phyloP scores from a whole-genome alignment of 2,329 filamentous ascomycete species.

The Nothopassalora personata region DNA sequence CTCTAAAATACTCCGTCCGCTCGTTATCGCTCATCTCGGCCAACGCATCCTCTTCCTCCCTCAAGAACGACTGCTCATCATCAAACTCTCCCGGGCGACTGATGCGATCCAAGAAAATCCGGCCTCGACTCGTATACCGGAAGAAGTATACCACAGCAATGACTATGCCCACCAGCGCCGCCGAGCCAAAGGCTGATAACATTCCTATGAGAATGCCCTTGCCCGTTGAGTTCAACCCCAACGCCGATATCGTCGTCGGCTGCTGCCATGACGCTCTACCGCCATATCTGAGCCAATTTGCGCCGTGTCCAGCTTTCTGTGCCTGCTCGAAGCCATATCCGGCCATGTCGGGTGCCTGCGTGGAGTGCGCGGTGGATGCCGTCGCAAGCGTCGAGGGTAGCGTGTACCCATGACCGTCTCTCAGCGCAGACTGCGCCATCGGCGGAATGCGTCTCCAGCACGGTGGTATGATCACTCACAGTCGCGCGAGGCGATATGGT shows the following conservation, averaged over 20 bases:
- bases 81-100: conserved; percentile 93
- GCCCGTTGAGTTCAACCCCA: conserved; percentile 38
- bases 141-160: conserved; percentile 88
- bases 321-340: conserved; percentile 1
- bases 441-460: conserved; percentile 13
- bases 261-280: conserved; percentile 7
- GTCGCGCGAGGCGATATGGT: conserved; percentile 19
- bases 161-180: conserved; percentile 73
- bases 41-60: conserved; percentile 90
- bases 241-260: background rate
- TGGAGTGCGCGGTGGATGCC: conserved; percentile 12
- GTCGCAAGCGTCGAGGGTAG: conserved; percentile 14
- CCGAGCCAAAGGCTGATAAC: conserved; percentile 88
- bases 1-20: conserved; percentile 82
- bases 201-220: conserved; percentile 90
- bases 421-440: conserved; percentile 26
- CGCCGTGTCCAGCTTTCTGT: conserved; percentile 3
- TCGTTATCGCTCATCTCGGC: conserved; percentile 94
- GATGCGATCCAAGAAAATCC: conserved; percentile 89
- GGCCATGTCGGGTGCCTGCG: conserved; percentile 7
- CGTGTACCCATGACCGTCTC: conserved; percentile 11
- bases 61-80: conserved; percentile 89
- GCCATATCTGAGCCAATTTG: conserved; percentile 6
- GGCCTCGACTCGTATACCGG: conserved; percentile 77
- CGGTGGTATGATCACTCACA: conserved; percentile 2